Evolutionary conservation across 1,284 basidiomycete genomes (phyloP).

Genomic region (Naganishia sp.): DNA sequence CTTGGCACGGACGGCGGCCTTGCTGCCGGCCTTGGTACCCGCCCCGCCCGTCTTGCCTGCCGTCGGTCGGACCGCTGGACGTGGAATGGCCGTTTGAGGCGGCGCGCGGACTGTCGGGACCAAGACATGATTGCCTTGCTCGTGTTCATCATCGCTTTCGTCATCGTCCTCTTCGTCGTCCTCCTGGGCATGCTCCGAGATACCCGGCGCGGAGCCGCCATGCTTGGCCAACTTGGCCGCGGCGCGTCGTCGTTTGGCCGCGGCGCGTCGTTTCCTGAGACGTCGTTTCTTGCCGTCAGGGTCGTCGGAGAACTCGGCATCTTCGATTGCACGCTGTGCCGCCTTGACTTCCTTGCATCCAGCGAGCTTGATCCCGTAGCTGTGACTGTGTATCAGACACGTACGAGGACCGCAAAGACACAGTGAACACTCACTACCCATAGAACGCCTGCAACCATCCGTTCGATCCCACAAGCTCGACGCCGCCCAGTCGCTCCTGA

Average conservation of each 20-base stretch:
- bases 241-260: constrained; percentile 14
- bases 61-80: neutral
- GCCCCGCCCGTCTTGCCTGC: neutral
- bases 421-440: constrained; percentile 10
- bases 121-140: neutral
- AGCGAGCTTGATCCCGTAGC: constrained; percentile 24
- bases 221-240: constrained; percentile 3
- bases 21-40: neutral
- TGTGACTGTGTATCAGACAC: neutral
- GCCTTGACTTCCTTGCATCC: constrained; percentile 23
- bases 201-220: neutral
- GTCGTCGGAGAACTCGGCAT: constrained; percentile 22
- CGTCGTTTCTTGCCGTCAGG: constrained; percentile 23
- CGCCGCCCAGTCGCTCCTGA: constrained; percentile 22
- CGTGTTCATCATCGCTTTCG: neutral
- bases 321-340: constrained; percentile 14
- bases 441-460: constrained; percentile 27
- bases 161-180: constrained; percentile 12
- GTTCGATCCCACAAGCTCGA: constrained; percentile 20
- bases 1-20: neutral
- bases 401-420: neutral
- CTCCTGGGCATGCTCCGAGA: neutral
- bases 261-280: constrained; percentile 20
- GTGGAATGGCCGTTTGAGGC: neutral
- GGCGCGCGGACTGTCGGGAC: constrained; percentile 7